A percentile compares a stretch with the other conserved stretches of the same genome.
These are phyloP conservation scores for Neurospora tetraspora DNA, from an alignment of 495 filamentous ascomycete species.

Conservation along the genomic window DNA sequence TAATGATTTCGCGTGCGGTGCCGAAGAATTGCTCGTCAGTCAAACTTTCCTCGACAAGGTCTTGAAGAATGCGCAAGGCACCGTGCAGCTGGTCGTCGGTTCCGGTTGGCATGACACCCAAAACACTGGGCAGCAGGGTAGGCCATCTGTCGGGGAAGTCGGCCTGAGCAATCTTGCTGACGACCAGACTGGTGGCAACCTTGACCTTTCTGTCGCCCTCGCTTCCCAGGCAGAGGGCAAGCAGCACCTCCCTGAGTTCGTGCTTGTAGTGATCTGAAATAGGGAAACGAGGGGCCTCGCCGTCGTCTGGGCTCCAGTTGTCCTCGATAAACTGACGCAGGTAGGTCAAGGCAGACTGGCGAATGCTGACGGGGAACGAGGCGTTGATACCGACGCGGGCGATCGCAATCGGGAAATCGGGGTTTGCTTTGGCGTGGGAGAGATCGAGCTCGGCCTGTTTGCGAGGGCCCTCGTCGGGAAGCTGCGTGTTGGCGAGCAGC, in stretches of 20 bases:
- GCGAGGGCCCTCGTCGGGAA: conserved; percentile 54
- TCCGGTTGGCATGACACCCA: conserved; percentile 64
- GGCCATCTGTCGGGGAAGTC: conserved; percentile 96
- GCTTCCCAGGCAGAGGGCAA: conserved; percentile 65
- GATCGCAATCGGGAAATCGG: conserved; percentile 66
- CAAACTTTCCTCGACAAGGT: conserved; percentile 85
- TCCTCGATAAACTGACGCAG: conserved; percentile 72
- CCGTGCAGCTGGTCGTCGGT: conserved; percentile 75
- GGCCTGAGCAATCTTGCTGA: conserved; percentile 86
- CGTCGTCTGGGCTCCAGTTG: conserved; percentile 54
- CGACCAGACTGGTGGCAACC: conserved; percentile 71
- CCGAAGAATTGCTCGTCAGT: conserved; percentile 90
- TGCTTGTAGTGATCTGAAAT: conserved; percentile 59
- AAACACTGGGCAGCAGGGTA: conserved; percentile 65
- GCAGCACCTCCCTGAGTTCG: conserved; percentile 54
- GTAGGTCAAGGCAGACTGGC: conserved; percentile 72
- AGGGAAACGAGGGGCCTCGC: conserved; percentile 59
- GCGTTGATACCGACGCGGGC: conserved; percentile 67
- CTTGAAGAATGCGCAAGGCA: conserved; percentile 73
- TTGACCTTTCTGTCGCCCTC: conserved; percentile 79
- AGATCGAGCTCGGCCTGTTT: conserved; percentile 74
- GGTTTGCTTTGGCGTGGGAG: conserved; percentile 48
- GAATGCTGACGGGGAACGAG: conserved; percentile 57
- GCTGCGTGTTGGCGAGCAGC: conserved; percentile 72
- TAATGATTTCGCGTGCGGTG: conserved; percentile 73